phyloP scores from a whole-genome alignment of 257 asterid genomes.

The Vinca minor region DNA sequence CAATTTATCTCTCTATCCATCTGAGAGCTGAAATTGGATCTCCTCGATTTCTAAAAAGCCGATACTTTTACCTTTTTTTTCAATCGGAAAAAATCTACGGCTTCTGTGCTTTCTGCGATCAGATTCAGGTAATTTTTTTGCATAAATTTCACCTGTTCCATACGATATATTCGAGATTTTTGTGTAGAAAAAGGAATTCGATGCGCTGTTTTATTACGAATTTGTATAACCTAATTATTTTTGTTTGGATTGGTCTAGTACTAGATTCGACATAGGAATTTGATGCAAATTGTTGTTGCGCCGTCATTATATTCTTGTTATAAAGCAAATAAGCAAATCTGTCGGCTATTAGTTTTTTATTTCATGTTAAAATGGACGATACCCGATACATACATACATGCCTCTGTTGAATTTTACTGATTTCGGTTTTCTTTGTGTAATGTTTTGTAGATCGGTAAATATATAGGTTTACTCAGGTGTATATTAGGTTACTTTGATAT shows the following conservation, averaged over 20 bases:
- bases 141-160: neutral
- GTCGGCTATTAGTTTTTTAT: neutral
- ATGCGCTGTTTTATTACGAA: neutral
- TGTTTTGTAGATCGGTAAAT: neutral
- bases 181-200: neutral
- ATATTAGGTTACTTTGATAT: neutral
- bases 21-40: constrained; percentile 1
- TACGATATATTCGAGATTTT: neutral
- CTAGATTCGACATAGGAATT: neutral
- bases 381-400: too few relatives aligned
- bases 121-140: constrained; percentile 5
- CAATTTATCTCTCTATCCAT: neutral
- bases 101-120: neutral
- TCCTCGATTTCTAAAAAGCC: neutral
- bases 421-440: neutral
- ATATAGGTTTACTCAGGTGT: too few relatives aligned
- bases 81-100: neutral
- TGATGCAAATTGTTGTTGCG: neutral
- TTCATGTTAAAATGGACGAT: neutral
- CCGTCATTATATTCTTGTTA: neutral
- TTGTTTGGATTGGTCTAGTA: neutral
- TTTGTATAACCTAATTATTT: too few relatives aligned
- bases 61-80: neutral
- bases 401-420: neutral
- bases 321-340: neutral